Conservation (phyloP, 2,329 filamentous ascomycete genomes). For the Sordariomycetes sp. region DNA sequence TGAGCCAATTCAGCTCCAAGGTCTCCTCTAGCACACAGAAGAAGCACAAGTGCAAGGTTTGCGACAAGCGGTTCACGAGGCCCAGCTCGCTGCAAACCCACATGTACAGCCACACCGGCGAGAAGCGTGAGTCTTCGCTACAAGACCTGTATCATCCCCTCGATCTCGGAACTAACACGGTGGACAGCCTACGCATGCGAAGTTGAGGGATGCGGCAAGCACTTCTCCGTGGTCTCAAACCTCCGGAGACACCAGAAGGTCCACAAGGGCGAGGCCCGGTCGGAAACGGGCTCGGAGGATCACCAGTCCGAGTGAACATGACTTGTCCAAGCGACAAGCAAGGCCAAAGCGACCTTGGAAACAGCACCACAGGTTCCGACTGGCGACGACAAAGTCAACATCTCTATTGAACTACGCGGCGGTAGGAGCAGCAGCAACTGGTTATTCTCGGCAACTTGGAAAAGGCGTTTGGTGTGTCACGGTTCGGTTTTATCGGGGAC, state of each 20-base stretch:
- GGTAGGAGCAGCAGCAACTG: not conserved
- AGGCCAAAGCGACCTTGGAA: not conserved
- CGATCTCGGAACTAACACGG: slow-evolving; percentile 1
- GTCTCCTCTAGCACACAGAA: slow-evolving; percentile 92
- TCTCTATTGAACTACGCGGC: not conserved
- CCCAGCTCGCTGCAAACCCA: slow-evolving; percentile 93
- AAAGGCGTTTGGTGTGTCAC: not conserved
- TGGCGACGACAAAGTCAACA: not conserved
- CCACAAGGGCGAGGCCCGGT: slow-evolving; percentile 66
- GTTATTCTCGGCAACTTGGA: not conserved
- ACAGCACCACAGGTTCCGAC: not conserved
- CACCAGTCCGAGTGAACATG: slow-evolving; percentile 44
- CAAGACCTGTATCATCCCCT: not conserved
- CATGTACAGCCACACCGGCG: slow-evolving; percentile 97
- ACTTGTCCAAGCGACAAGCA: not conserved
- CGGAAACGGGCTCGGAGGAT: slow-evolving; percentile 53
- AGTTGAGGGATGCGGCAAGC: slow-evolving; percentile 85
- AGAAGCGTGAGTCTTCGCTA: slow-evolving; percentile 68
- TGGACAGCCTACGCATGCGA: slow-evolving; percentile 78
- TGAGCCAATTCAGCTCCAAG: slow-evolving; percentile 97
- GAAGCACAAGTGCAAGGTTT: slow-evolving; percentile 99
- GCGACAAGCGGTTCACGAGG: slow-evolving; percentile 92
- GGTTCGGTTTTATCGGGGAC: not conserved
- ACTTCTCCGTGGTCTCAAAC: slow-evolving; percentile 97
- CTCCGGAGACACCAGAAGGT: slow-evolving; percentile 91